phyloP scores from a whole-genome alignment of 2,329 filamentous ascomycete species.

The Claviceps lovelessii region DNA sequence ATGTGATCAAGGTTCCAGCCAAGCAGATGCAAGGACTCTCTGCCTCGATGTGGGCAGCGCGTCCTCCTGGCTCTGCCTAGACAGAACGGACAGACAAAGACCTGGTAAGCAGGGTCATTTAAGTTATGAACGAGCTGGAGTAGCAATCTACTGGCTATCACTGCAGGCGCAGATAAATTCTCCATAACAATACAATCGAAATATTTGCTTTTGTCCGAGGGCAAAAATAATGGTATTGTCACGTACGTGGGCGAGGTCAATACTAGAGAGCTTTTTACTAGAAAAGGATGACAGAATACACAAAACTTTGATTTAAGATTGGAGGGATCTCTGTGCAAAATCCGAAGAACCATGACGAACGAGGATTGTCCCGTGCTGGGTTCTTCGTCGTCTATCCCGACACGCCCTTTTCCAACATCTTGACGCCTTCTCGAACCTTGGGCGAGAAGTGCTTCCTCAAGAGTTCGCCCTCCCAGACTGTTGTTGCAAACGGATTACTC shows the following conservation, averaged over 20 bases:
- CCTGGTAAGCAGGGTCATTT: background rate
- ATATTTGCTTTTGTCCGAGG: background rate
- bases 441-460: slow-evolving; percentile 76
- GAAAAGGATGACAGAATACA: background rate
- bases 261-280: background rate
- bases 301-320: background rate
- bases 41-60: slow-evolving; percentile 1
- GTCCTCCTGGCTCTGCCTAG: background rate
- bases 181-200: background rate
- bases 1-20: background rate
- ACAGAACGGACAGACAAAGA: background rate
- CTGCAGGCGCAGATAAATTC: background rate
- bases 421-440: slow-evolving; percentile 62
- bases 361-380: too few species aligned
- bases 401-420: slow-evolving; percentile 54
- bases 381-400: slow-evolving; percentile 13
- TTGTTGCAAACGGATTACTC: slow-evolving; percentile 80
- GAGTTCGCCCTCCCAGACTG: slow-evolving; percentile 87
- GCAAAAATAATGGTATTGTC: background rate
- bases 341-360: background rate
- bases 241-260: background rate
- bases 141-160: background rate
- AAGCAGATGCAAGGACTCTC: slow-evolving; percentile 1
- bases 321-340: background rate
- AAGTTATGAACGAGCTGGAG: background rate